Base-by-base conservation (phyloP, 129 eudicot species). In the Saussurea involucrata region DNA sequence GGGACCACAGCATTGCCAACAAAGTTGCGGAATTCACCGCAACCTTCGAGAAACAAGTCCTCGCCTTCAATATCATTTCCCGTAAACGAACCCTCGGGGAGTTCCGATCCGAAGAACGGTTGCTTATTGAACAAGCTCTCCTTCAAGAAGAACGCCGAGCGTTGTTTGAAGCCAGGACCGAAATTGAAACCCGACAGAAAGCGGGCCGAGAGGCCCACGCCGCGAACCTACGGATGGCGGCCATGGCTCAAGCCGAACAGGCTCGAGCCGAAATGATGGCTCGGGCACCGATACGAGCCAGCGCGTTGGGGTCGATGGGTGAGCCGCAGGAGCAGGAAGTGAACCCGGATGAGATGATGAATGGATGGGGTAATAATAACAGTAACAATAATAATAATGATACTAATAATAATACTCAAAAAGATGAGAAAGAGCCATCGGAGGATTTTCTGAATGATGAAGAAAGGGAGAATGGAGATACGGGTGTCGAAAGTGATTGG, bases 1-100 rank as follows among this genome's bases (percentile, higher is more conserved):
- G 98, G 98, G 97, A 95, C 84, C 84, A 95, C 68, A 95, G 89
- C 68, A 95, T 82, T 9, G 85, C 85, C 22, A 76, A 76, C 74
- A 82, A 82, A 76, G 85, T 82, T 25, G 72, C 81, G 0, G 85
- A 82, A 71, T 82, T 82, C 78, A 82, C 85, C 8, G 85, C 81
- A 17, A 82, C 85, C 31, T 82, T 82, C 1, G 85, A 82, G 46
- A 82, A 70, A 82, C 85, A 82, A 63, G 85, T 82, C 2, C 82
- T 76, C 17, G 85, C 85, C 15, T 82, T 82, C 74, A 82, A 82
- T 15, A 76, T 82, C 68, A 82, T 82, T 5, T 82, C 85, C 15
- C 74, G 81, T 2, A 82, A 82, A 21, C 77, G 85, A 0, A 68
- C 78, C 68, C 34, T 76, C 0, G 85, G 85, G 13, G 85, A 82